Base-by-base conservation (phyloP, 306 rosid species). In the Trichosanthes truncata region DNA sequence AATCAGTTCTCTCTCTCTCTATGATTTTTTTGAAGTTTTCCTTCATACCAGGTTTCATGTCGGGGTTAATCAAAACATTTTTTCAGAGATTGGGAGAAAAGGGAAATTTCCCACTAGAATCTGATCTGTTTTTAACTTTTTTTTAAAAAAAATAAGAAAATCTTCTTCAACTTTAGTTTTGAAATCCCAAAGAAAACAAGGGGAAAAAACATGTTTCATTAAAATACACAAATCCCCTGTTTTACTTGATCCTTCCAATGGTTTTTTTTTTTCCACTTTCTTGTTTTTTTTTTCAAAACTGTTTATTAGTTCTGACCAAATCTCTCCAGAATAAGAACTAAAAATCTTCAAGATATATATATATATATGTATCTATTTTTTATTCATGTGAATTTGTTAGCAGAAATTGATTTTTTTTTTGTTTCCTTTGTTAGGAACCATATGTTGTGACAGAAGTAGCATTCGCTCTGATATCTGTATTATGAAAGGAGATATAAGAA, bases 401-500 rank as follows among this genome's bases (percentile, higher is more conserved):
- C 26, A 18, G 26, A 48, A 74, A 74, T 43, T 33, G 8, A 75
- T 75, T 53, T 33, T 65, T 45, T 36, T 20, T 2, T 31, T 62
- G 26, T 0, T 15, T 36, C 62, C 65, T 15, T 69, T 4, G 21
- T 74, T 89, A 90, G 99, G 97, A 82, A 90, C 89, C 48, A 85
- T 95, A 81, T 90, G 91, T 79, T 95, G 99, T 57, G 97, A 95
- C 77, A 87, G 99, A 79, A 93, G 81, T 81, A 91, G 91, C 62
- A 45, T 83, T 11, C 93, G 99, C 63, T 90, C 97, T 25, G 99
- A 95, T 87, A 59, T 95, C 11, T 95, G 99, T 78, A 38, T 87
- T 12, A 89, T 91, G 97, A 95, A 90, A 90, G 99, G 99, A 78
- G 97, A 95, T 72, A 81, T 95, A 38, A 88, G 97, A 84, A 91